These are phyloP conservation scores for Colletotrichum tanaceti DNA, from an alignment of 2,329 filamentous ascomycete genomes.

Conservation along the genomic window DNA sequence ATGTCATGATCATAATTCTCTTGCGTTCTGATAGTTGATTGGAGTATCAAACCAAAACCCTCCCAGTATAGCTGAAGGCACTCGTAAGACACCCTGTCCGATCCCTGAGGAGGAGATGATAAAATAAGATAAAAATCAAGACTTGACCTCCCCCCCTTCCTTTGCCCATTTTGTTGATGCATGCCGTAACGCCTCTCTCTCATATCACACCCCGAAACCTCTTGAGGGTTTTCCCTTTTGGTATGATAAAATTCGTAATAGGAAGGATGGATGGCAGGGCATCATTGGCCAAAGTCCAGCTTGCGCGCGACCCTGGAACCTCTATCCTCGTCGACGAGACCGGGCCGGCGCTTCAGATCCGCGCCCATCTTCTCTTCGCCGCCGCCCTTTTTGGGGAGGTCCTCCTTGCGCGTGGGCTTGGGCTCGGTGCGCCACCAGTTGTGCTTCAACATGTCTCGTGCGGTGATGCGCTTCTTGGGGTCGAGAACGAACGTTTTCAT, in stretches of 20 bases:
- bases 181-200: slow-evolving; percentile 36
- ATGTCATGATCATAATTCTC: not conserved
- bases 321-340: slow-evolving; percentile 75
- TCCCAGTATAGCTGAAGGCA: not conserved
- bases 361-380: slow-evolving; percentile 81
- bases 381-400: slow-evolving; percentile 81
- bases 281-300: slow-evolving; percentile 75
- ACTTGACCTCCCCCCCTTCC: slow-evolving; percentile 5
- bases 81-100: slow-evolving; percentile 18
- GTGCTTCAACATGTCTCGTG: slow-evolving; percentile 81
- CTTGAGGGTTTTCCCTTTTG: not conserved
- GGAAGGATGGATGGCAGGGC: slow-evolving; percentile 28
- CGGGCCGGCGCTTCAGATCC: slow-evolving; percentile 82
- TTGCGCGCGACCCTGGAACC: slow-evolving; percentile 83
- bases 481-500: slow-evolving; percentile 88
- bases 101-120: slow-evolving; percentile 4
- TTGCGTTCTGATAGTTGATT: slow-evolving; percentile 2
- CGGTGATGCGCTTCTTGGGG: slow-evolving; percentile 84
- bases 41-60: slow-evolving; percentile 16
- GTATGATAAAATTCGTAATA: not conserved
- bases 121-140: slow-evolving; percentile 20
- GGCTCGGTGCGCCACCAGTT: slow-evolving; percentile 88
- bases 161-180: slow-evolving; percentile 8
- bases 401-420: slow-evolving; percentile 81
- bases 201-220: slow-evolving; percentile 14